phyloP scores from a whole-genome alignment of 78 protist genomes.

The Dictyostelium firmibasis region DNA sequence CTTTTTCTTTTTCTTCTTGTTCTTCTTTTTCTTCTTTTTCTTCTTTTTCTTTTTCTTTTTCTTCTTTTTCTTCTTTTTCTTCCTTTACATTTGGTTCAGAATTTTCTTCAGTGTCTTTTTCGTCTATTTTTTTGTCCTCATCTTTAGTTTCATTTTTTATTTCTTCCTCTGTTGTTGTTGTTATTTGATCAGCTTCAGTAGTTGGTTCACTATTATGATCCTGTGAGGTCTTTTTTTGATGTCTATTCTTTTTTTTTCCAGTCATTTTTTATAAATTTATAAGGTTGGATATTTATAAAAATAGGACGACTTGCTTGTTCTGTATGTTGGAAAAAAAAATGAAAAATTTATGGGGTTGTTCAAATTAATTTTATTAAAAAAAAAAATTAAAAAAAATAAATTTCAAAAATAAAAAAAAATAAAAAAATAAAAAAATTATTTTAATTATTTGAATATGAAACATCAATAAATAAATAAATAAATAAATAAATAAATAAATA shows the following conservation, averaged over 20 bases:
- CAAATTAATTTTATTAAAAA: no score
- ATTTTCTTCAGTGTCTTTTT: background rate
- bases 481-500: no score
- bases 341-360: no score
- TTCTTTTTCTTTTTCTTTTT: background rate
- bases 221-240: conserved; percentile 32
- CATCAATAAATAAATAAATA: background rate
- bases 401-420: background rate
- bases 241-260: conserved; percentile 11
- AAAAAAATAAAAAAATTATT: background rate
- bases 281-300: background rate
- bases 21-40: background rate
- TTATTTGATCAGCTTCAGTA: background rate
- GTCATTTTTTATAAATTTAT: background rate
- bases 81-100: background rate
- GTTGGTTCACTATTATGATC: conserved; percentile 3
- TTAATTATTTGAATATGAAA: background rate
- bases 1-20: background rate
- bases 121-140: background rate
- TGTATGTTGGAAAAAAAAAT: background rate
- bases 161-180: background rate
- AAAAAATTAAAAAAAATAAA: background rate
- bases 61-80: background rate
- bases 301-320: background rate
- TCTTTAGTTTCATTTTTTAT: background rate